Conservation (phyloP, 2,329 filamentous ascomycete genomes). For the Chaetomium olivaceum region DNA sequence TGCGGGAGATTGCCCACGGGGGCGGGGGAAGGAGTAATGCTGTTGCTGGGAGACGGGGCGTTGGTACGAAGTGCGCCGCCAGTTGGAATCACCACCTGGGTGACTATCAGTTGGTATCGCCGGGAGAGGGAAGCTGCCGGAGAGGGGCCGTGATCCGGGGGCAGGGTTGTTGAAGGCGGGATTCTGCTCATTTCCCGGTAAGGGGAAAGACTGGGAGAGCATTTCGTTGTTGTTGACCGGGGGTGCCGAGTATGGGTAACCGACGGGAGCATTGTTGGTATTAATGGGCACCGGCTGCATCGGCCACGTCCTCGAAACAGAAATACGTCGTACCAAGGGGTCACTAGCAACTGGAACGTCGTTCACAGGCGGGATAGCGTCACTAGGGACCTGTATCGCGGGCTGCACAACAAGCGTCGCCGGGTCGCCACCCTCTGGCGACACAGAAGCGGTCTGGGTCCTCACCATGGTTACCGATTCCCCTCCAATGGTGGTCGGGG, state of each 20-base stretch:
- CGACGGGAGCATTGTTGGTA: conserved; percentile 28
- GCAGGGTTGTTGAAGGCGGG: conserved; percentile 42
- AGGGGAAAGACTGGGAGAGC: conserved; percentile 41
- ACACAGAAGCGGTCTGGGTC: conserved; percentile 17
- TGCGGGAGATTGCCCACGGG: conserved; percentile 12
- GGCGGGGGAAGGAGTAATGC: conserved; percentile 26
- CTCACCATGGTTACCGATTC: not conserved
- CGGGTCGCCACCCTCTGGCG: conserved; percentile 28
- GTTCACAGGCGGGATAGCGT: conserved; percentile 23
- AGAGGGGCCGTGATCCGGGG: conserved; percentile 45
- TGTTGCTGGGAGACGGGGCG: conserved; percentile 32
- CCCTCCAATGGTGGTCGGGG: conserved; percentile 17
- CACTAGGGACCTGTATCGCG: conserved; percentile 32
- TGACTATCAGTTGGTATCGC: conserved; percentile 44
- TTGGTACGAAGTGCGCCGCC: conserved; percentile 27
- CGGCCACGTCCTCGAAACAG: conserved; percentile 52
- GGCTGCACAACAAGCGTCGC: conserved; percentile 38
- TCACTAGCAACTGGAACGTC: conserved; percentile 12
- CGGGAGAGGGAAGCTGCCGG: conserved; percentile 46
- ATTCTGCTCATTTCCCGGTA: conserved; percentile 44
- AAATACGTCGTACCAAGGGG: conserved; percentile 32
- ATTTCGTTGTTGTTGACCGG: conserved; percentile 39
- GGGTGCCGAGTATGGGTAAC: conserved; percentile 47
- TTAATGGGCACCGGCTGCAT: conserved; percentile 36
- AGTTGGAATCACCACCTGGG: conserved; percentile 28